Evolutionary conservation across 2,329 filamentous ascomycete genomes (phyloP).

Genomic region (Pezicula carpinea): DNA sequence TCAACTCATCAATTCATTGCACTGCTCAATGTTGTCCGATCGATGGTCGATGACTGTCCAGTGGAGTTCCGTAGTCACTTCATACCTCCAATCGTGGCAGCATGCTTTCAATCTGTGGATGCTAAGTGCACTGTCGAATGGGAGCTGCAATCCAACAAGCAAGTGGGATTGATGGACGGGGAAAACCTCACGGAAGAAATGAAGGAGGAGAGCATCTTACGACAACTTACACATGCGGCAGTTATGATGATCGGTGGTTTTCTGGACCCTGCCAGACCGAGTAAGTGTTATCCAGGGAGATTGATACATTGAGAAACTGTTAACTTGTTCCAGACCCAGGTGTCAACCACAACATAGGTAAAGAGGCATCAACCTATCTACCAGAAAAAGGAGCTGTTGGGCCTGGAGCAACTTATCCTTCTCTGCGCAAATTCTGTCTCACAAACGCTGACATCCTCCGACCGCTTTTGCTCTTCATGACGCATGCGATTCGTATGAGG

Average conservation of each 20-base stretch:
- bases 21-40: conserved; percentile 82
- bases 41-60: conserved; percentile 89
- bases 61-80: conserved; percentile 73
- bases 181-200: conserved; percentile 91
- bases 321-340: conserved; percentile 14
- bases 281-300: conserved; percentile 37
- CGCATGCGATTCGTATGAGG: conserved; percentile 82
- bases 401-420: conserved; percentile 34
- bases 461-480: conserved; percentile 86
- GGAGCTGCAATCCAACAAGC: conserved; percentile 65
- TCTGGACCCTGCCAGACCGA: conserved; percentile 67
- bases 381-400: conserved; percentile 7
- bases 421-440: conserved; percentile 79
- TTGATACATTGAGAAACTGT: background rate
- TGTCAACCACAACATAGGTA: conserved; percentile 10
- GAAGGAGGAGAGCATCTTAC: conserved; percentile 93
- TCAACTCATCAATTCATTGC: conserved; percentile 93
- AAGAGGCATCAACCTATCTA: conserved; percentile 25
- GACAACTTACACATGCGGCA: conserved; percentile 87
- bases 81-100: conserved; percentile 75
- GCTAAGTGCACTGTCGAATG: conserved; percentile 83
- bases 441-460: conserved; percentile 75
- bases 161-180: conserved; percentile 58
- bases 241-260: conserved; percentile 89
- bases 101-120: conserved; percentile 82